Conservation (phyloP, 2,329 filamentous ascomycete species). For the Pseudogymnoascus sp. region DNA sequence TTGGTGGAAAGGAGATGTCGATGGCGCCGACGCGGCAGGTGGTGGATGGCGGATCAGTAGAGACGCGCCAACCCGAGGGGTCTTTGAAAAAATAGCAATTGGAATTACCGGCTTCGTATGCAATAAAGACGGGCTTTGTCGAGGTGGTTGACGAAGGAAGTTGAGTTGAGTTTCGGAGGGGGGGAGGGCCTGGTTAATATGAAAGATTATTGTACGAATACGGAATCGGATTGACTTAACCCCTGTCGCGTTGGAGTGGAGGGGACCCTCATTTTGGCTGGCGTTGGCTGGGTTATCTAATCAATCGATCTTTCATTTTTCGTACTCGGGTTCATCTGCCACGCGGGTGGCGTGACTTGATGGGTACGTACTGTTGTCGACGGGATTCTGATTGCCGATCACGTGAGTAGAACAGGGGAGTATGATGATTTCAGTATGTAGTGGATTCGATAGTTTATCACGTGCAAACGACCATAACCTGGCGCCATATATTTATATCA, state of each 20-base stretch:
- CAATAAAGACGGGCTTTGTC: background rate
- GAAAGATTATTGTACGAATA: background rate
- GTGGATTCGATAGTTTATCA: too few relatives aligned
- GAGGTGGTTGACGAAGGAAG: background rate
- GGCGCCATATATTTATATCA: too few relatives aligned
- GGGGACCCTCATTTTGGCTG: background rate
- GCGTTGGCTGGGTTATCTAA: background rate
- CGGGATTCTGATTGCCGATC: background rate
- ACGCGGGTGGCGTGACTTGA: too few relatives aligned
- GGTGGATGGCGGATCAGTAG: background rate
- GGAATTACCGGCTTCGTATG: background rate
- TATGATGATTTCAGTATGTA: too few relatives aligned
- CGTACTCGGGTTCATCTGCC: background rate
- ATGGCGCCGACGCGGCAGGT: background rate
- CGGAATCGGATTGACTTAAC: background rate
- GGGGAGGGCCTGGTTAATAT: background rate
- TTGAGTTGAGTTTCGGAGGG: background rate
- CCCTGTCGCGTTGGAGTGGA: background rate
- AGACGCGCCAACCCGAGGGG: background rate
- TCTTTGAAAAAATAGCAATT: background rate
- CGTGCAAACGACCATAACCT: too few relatives aligned
- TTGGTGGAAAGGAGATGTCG: background rate
- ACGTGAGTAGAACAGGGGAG: background rate
- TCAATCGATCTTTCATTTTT: background rate
- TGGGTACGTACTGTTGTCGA: too few relatives aligned